Percentiles rank a stretch among this genome's conserved stretches.
Conservation (phyloP, 441 rosid species). For the Cnidoscolus chayamansa region DNA sequence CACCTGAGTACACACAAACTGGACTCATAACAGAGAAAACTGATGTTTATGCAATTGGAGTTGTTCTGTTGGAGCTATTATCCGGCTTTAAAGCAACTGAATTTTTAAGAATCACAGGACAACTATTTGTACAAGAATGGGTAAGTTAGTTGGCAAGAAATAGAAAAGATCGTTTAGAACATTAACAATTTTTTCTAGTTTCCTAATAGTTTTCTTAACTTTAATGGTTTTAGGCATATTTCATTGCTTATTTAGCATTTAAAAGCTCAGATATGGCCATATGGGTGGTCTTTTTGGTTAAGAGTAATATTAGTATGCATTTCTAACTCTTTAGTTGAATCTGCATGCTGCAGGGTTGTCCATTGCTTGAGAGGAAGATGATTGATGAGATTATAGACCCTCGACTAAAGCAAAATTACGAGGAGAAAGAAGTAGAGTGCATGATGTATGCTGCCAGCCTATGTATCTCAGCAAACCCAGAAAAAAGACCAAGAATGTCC, state of each 20-base stretch:
- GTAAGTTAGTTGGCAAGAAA: constrained; percentile 36
- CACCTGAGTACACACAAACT: constrained; percentile 51
- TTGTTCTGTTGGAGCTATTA: constrained; percentile 42
- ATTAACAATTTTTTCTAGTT: not conserved
- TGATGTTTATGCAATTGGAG: constrained; percentile 55
- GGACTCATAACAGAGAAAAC: constrained; percentile 52
- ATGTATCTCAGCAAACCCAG: constrained; percentile 43
- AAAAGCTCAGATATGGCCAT: not conserved
- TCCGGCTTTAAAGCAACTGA: constrained; percentile 44
- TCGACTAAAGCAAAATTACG: constrained; percentile 27
- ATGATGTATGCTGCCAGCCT: constrained; percentile 49
- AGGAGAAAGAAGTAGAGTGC: constrained; percentile 33
- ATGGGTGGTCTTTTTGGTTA: not conserved
- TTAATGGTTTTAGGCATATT: not conserved
- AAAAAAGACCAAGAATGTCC: constrained; percentile 49
- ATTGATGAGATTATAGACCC: constrained; percentile 40
- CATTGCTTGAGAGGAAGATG: constrained; percentile 33
- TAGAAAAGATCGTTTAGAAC: not conserved
- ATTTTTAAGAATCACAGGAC: constrained; percentile 20
- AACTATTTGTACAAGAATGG: constrained; percentile 46
- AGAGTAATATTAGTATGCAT: not conserved
- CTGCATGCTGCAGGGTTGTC: constrained; percentile 35
- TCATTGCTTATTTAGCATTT: not conserved
- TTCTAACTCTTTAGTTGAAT: not conserved
- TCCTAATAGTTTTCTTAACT: not conserved